Base-by-base conservation (phyloP, 1,139 yeast genomes). In the Debaryomycetaceae sp. region DNA sequence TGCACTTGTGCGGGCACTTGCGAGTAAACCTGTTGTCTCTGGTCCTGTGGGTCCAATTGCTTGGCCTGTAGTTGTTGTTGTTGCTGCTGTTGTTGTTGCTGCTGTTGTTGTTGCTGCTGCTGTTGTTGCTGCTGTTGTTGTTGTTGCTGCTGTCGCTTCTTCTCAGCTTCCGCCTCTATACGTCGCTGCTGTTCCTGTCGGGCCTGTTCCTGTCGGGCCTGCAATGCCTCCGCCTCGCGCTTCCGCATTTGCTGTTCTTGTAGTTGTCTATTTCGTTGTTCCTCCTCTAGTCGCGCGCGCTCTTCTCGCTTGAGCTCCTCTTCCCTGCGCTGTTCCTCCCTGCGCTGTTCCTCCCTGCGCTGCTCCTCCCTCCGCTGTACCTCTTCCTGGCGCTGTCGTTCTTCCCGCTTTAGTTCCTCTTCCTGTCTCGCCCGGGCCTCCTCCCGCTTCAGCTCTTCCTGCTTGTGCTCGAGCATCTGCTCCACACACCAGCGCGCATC, bases 401-500 rank as follows among this genome's bases (percentile, higher is more conserved):
- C 43, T 20, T 41, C 40, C 22, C 36, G 37, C 25, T 43, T 32
- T 20, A 38, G 37, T 32, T 44, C 45, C 36, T 45, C 41, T 25
- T 50, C 50, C 33, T 53, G 51, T 29, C 43, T 40, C 32, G 51
- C 55, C 28, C 55, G 44, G 32, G 59, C 67, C 33, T 49, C 37
- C 36, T 63, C 69, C 37, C 62, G 67, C 35, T 34, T 55, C 22
- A 56, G 32, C 18, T 24, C 26, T 15, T 24, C 12, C 37, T 61
- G 67, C 39, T 56, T 58, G 38, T 53, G 61, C 37, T 62, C 68
- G 22, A 64, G 45, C 36, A 64, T 63, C 35, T 59, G 62, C 32
- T 57, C 68, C 6, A 64, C 49, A 35, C 69, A 63, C 71, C 71
- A 64, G 27, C 51, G 47, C 5, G 68, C 62, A 33, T 64, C 70